These are phyloP conservation scores for Tuber brumale DNA, from an alignment of 495 filamentous ascomycete genomes.

Conservation along the genomic window DNA sequence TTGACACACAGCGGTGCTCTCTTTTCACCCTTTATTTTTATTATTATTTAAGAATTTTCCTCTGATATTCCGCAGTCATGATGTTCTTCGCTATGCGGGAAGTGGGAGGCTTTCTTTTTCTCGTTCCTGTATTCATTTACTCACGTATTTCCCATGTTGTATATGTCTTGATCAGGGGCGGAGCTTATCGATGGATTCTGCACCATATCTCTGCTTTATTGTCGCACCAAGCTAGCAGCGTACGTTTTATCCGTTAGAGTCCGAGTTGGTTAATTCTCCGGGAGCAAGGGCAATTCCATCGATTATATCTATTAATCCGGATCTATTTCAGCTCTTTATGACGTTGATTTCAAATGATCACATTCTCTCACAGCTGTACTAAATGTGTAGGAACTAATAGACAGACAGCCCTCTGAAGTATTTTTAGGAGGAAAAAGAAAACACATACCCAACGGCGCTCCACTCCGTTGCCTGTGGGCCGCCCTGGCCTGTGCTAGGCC, in stretches of 20 bases:
- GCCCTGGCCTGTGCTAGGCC: neutral
- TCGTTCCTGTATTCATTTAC: neutral
- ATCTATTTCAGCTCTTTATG: neutral
- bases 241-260: constrained; percentile 2
- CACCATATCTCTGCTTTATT: neutral
- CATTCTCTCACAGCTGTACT: neutral
- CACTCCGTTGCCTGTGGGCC: neutral
- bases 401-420: neutral
- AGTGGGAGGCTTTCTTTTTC: neutral
- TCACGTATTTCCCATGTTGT: neutral
- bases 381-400: neutral
- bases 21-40: neutral
- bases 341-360: neutral
- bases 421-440: neutral
- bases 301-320: neutral
- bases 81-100: neutral
- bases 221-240: neutral
- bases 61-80: neutral
- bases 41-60: neutral
- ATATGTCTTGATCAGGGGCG: neutral
- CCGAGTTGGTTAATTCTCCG: neutral
- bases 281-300: neutral
- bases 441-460: neutral
- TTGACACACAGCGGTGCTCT: neutral
- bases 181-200: neutral